Evolutionary conservation across 2,329 filamentous ascomycete species (phyloP), one percentile per base, ranked within the genome.

Genomic region (Colletotrichum melonis): DNA sequence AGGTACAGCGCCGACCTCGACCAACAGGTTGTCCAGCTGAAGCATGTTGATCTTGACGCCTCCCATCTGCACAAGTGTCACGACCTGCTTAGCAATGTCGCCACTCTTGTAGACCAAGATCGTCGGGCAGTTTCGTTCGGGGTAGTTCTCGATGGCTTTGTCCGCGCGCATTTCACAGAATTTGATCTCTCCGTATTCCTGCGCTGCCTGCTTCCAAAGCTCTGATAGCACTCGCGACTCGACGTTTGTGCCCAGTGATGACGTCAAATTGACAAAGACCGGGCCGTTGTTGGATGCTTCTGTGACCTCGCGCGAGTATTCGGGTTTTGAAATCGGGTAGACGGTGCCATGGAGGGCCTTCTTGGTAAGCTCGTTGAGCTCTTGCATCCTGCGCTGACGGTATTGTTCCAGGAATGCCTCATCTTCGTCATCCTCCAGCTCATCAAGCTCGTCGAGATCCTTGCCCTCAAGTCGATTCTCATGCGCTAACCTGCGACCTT

Each of bases 91-190:
- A 81, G 92, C 92, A 76, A 99, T 98, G 80, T 99, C 94, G 22
- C 95, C 95, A 78, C 98, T 95, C 80, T 92, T 93, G 84, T 99
- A 99, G 0, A 98, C 90, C 75, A 99, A 81, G 46, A 99, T 95
- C 0, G 97, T 99, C 1, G 97, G 97, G 71, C 95, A 98, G 82
- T 99, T 99, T 70, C 90, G 89, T 79, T 98, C 97, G 1, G 97
- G 97, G 82, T 99, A 99, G 54, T 95, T 95, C 82, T 98, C 97
- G 77, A 99, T 98, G 71, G 97, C 98, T 85, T 98, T 91, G 80
- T 95, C 92, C 7, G 92, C 97, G 77, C 92, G 90, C 77, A 99
- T 98, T 85, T 98, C 94, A 82, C 96, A 98, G 84, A 99, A 99
- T 84, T 99, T 99, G 82, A 99, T 87, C 76, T 99, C 96, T 24